Evolutionary conservation across 495 filamentous ascomycete species (phyloP).

Genomic region (Penicillium atrosanguineum): DNA sequence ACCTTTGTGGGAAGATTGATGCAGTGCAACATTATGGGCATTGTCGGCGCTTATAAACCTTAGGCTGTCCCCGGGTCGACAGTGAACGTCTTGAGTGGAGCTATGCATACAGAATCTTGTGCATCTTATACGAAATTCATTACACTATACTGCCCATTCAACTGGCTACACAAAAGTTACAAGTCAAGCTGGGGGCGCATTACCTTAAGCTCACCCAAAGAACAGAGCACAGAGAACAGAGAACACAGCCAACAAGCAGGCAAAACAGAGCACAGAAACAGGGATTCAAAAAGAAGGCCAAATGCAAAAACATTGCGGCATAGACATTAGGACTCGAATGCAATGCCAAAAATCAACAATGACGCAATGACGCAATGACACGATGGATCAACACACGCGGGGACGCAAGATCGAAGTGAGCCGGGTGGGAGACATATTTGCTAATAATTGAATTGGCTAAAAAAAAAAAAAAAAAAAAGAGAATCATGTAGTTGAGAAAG

Average conservation of each 20-base stretch:
- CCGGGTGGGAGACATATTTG: conserved; percentile 26
- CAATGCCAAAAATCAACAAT: neutral
- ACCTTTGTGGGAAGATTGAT: no score
- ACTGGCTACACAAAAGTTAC: conserved; percentile 1
- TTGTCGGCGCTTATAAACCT: no score
- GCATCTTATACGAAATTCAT: neutral
- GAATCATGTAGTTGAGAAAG: conserved; percentile 36
- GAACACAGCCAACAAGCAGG: no score
- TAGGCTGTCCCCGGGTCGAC: no score
- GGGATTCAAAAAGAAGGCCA: neutral
- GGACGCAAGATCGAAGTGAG: conserved; percentile 3
- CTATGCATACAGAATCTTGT: neutral
- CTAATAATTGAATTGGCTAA: conserved; percentile 42
- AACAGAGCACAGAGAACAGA: neutral
- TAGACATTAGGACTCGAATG: no score
- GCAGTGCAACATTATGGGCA: no score
- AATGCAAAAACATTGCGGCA: neutral
- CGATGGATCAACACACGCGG: no score
- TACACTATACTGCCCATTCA: neutral
- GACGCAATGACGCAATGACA: neutral
- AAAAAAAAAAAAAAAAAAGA: conserved; percentile 18
- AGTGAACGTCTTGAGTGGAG: neutral
- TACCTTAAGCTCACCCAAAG: neutral
- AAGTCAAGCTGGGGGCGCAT: neutral
- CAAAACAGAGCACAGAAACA: neutral